Evolutionary conservation across 1,284 basidiomycete genomes (phyloP).

Genomic region (Trichosporon asahii): DNA sequence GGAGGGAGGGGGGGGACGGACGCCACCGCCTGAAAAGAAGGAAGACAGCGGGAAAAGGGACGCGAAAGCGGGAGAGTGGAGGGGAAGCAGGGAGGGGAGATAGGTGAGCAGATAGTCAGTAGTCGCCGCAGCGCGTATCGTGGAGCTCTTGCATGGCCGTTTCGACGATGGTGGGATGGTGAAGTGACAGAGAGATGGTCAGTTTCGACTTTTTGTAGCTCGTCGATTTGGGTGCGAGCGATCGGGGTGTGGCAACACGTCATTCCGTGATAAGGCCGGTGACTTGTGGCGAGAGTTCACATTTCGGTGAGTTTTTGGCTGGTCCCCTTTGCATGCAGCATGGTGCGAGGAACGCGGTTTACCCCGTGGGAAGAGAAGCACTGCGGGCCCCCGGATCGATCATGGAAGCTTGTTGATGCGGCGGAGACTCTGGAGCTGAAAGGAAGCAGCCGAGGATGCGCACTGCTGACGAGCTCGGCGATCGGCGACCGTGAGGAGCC

Average conservation of each 20-base stretch:
- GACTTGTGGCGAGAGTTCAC: background rate
- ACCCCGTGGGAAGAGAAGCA: background rate
- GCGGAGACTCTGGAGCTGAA: background rate
- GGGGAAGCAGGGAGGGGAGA: background rate
- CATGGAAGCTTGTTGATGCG: background rate
- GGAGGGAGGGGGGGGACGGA: background rate
- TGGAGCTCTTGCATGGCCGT: background rate
- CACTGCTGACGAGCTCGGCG: background rate
- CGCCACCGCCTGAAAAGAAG: no score
- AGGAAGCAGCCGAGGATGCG: no score
- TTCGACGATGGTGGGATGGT: background rate
- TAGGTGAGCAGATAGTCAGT: background rate
- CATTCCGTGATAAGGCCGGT: background rate
- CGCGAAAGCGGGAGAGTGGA: background rate
- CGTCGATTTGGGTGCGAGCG: background rate
- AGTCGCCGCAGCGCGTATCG: background rate
- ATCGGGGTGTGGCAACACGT: background rate
- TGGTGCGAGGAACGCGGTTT: background rate
- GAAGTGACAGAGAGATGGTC: background rate
- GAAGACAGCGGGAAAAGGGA: background rate
- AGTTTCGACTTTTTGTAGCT: slow-evolving; percentile 6
- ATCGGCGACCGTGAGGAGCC: background rate
- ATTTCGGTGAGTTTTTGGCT: background rate
- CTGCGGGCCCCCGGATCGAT: background rate
- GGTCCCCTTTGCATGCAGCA: background rate